Percentiles rank a stretch among this genome's conserved stretches.
These are phyloP conservation scores for Vaucheria bursata DNA, from an alignment of 352 stramenopile species.

Conservation along the genomic window DNA sequence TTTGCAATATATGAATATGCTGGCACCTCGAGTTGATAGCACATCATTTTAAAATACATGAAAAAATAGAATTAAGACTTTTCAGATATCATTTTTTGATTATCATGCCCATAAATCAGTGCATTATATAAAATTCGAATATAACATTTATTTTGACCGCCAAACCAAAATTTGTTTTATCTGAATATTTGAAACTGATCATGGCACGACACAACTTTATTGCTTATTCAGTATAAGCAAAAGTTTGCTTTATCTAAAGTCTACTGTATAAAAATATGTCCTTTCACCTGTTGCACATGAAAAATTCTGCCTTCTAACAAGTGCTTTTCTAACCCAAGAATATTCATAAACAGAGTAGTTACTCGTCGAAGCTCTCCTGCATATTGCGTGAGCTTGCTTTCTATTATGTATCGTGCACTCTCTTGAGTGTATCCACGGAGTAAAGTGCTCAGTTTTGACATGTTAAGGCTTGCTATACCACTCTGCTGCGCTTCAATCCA, in stretches of 20 bases:
- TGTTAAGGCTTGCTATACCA: slow-evolving; percentile 12
- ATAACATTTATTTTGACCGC: no score
- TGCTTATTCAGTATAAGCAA: no score
- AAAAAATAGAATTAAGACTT: no score
- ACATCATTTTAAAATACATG: no score
- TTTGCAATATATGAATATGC: no score
- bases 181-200: no score
- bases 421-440: slow-evolving; percentile 40
- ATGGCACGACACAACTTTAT: no score
- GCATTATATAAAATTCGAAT: no score
- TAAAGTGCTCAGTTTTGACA: slow-evolving; percentile 28
- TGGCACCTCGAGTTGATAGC: no score
- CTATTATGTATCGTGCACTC: slow-evolving; percentile 41
- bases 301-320: slow-evolving; percentile 26
- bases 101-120: no score
- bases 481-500: slow-evolving; percentile 28
- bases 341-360: slow-evolving; percentile 50
- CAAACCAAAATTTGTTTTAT: no score
- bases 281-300: slow-evolving; percentile 32
- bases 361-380: slow-evolving; percentile 45
- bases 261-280: slow-evolving; percentile 7
- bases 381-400: slow-evolving; percentile 40
- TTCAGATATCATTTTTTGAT: no score
- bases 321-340: slow-evolving; percentile 34
- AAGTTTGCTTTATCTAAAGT: slow-evolving; percentile 4